Percentiles rank a stretch among this genome's conserved stretches.
phyloP scores from a whole-genome alignment of 2,329 filamentous ascomycete species.

The Botrytis galanthina region DNA sequence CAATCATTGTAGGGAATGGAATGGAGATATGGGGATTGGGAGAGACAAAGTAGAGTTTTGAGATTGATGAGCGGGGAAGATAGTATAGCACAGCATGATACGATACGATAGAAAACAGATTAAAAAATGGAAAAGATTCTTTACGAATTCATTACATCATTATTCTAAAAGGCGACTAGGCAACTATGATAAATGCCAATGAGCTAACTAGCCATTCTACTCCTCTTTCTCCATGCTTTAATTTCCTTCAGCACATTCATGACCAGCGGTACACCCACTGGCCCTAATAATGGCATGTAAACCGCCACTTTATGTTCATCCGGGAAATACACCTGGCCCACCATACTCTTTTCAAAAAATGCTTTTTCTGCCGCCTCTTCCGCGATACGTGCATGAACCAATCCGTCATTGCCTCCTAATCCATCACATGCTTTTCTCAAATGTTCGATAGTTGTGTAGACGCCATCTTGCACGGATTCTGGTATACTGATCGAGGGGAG shows the following conservation, averaged over 20 bases:
- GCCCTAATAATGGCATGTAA: constrained; percentile 86
- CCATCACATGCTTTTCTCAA: constrained; percentile 73
- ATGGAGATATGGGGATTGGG: constrained; percentile 36
- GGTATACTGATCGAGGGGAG: constrained; percentile 91
- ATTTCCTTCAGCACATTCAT: constrained; percentile 83
- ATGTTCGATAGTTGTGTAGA: constrained; percentile 74
- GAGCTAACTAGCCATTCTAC: constrained; percentile 20
- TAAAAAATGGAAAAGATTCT: background rate
- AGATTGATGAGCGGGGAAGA: background rate
- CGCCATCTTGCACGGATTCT: constrained; percentile 78
- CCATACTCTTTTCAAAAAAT: constrained; percentile 99
- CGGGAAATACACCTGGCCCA: constrained; percentile 96
- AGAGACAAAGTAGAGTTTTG: background rate
- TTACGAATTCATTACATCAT: constrained; percentile 6
- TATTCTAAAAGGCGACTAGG: constrained; percentile 1
- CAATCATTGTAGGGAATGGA: constrained; percentile 39
- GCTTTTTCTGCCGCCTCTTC: constrained; percentile 87
- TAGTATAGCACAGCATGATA: background rate
- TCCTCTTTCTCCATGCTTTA: constrained; percentile 45
- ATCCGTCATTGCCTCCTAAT: constrained; percentile 62
- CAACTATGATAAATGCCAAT: background rate
- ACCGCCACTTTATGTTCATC: constrained; percentile 98
- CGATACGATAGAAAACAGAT: background rate
- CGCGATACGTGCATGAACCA: constrained; percentile 79
- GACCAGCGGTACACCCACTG: constrained; percentile 83